Conservation (phyloP, 345 rosid species). For the Pistacia vera region DNA sequence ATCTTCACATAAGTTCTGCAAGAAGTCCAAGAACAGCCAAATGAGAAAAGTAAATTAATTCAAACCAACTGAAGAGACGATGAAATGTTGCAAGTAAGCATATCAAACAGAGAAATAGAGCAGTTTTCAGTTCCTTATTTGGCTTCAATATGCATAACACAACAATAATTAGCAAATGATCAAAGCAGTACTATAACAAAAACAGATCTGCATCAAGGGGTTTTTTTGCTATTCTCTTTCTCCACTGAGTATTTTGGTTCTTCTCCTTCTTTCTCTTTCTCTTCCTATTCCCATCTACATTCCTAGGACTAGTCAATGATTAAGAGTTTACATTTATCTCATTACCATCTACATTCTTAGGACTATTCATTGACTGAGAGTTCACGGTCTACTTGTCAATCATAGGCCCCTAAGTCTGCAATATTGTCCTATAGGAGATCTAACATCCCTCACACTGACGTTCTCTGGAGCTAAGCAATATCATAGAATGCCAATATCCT, state of each 20-base stretch:
- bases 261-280: not conserved
- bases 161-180: not conserved
- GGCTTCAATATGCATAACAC: not conserved
- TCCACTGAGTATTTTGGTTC: not conserved
- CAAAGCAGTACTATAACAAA: not conserved
- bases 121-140: not conserved
- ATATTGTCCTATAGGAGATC: not conserved
- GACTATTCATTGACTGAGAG: not conserved
- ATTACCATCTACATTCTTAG: not conserved
- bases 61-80: not conserved
- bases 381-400: constrained; percentile 2
- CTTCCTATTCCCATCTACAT: not conserved
- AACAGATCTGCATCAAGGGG: no score
- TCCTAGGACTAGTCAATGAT: not conserved
- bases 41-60: not conserved
- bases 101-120: not conserved
- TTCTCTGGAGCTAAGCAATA: not conserved
- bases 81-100: not conserved
- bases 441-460: not conserved
- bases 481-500: not conserved
- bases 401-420: not conserved
- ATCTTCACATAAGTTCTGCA: constrained; percentile 83
- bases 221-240: no score
- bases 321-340: not conserved
- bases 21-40: not conserved